Conservation (phyloP, 2,329 filamentous ascomycete species). For the Aphanocladium album region DNA sequence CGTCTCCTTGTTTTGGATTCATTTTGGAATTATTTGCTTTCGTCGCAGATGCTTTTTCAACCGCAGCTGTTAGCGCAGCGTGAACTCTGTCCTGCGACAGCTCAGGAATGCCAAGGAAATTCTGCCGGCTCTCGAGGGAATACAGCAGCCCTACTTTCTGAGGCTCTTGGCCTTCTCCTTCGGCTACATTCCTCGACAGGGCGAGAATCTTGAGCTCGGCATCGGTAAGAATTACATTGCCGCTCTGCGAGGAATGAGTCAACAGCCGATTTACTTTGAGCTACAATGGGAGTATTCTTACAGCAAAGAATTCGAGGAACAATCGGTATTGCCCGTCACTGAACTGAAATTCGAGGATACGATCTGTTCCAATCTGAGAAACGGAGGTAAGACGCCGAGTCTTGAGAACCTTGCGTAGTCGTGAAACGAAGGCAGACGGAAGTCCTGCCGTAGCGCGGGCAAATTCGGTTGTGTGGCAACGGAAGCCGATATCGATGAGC, state of each 20-base stretch:
- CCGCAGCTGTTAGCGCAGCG: slow-evolving; percentile 61
- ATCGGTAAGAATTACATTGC: slow-evolving; percentile 92
- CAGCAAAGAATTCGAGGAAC: slow-evolving; percentile 91
- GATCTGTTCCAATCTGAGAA: slow-evolving; percentile 83
- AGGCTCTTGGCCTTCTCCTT: slow-evolving; percentile 78
- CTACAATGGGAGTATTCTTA: slow-evolving; percentile 17
- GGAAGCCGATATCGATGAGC: slow-evolving; percentile 90
- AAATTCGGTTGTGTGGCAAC: slow-evolving; percentile 90
- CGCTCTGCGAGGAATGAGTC: slow-evolving; percentile 45
- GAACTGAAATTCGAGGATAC: slow-evolving; percentile 88
- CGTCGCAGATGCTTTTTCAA: slow-evolving; percentile 49
- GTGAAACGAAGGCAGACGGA: slow-evolving; percentile 79
- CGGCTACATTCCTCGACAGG: slow-evolving; percentile 72
- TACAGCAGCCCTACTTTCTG: slow-evolving; percentile 75
- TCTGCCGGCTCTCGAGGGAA: slow-evolving; percentile 75
- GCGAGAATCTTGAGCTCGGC: slow-evolving; percentile 75
- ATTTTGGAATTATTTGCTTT: slow-evolving; percentile 51
- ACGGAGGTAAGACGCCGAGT: slow-evolving; percentile 78
- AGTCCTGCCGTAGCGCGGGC: slow-evolving; percentile 77
- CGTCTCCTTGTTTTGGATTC: slow-evolving; percentile 69
- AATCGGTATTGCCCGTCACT: slow-evolving; percentile 84
- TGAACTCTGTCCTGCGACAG: slow-evolving; percentile 70
- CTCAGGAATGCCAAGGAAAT: slow-evolving; percentile 68
- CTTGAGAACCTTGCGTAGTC: slow-evolving; percentile 82
- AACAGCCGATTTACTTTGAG: slow-evolving; percentile 9